phyloP scores from a whole-genome alignment of 1,284 basidiomycete genomes.

The Polyporus tsugae region DNA sequence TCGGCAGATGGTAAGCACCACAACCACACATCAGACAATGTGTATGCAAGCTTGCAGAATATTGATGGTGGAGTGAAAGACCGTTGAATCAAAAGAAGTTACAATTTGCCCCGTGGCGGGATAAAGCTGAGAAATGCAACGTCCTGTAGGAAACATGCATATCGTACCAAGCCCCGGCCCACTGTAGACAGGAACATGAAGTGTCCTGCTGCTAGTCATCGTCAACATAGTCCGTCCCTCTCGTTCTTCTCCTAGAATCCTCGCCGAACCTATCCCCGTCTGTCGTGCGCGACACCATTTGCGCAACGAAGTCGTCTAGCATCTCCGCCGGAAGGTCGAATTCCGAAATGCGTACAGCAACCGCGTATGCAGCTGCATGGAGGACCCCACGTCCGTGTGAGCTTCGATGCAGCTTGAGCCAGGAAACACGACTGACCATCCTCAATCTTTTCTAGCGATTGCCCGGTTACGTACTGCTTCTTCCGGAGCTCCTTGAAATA shows the following conservation, averaged over 20 bases:
- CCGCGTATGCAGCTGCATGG: conserved; percentile 70
- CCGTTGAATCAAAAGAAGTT: neutral
- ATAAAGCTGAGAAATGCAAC: no score
- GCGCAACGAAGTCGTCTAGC: conserved; percentile 70
- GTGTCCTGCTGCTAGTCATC: conserved; percentile 17
- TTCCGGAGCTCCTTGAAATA: conserved; percentile 79
- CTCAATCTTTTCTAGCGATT: conserved; percentile 94
- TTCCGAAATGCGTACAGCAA: conserved; percentile 74
- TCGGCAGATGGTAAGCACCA: neutral
- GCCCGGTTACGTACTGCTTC: conserved; percentile 88
- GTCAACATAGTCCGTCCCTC: conserved; percentile 18
- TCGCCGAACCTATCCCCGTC: conserved; percentile 22
- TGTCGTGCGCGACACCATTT: conserved; percentile 45
- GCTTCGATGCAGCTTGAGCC: neutral
- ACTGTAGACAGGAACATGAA: neutral
- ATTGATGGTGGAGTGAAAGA: no score
- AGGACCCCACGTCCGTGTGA: neutral
- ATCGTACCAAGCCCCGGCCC: neutral
- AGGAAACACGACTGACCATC: conserved; percentile 64
- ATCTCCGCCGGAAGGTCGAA: conserved; percentile 72
- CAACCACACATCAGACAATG: neutral
- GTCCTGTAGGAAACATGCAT: neutral
- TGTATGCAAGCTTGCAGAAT: no score
- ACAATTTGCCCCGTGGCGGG: no score
- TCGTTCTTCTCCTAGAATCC: conserved; percentile 22